Conservation (phyloP, 2,329 filamentous ascomycete species). For the Diaporthe batatas region DNA sequence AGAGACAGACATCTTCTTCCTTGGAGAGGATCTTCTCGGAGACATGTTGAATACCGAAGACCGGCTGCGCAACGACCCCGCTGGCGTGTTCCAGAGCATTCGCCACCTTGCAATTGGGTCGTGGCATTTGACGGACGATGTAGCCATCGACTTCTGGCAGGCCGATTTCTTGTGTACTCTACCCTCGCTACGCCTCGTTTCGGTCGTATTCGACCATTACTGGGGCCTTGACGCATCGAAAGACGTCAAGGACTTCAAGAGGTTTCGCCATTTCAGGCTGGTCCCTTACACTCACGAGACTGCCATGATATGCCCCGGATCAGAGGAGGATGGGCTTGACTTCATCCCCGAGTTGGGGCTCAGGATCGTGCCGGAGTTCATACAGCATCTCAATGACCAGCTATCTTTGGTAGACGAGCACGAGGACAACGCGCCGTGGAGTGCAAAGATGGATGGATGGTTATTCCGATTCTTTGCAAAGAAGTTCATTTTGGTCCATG, state of each 20-base stretch:
- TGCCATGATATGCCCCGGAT: slow-evolving; percentile 7
- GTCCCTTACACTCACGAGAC: background rate
- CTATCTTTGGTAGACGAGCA: background rate
- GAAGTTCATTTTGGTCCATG: background rate
- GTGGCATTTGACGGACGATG: slow-evolving; percentile 24
- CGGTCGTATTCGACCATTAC: slow-evolving; percentile 21
- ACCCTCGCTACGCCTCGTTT: slow-evolving; percentile 16
- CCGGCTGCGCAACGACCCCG: slow-evolving; percentile 22
- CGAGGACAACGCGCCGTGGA: slow-evolving; percentile 5
- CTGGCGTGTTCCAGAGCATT: slow-evolving; percentile 14
- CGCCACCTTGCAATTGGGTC: slow-evolving; percentile 25
- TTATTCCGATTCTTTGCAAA: slow-evolving; percentile 24
- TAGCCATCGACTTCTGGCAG: slow-evolving; percentile 23
- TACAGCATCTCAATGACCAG: slow-evolving; percentile 1
- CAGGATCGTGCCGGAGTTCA: background rate
- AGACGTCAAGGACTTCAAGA: background rate
- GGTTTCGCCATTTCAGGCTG: slow-evolving; percentile 26
- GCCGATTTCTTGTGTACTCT: slow-evolving; percentile 23
- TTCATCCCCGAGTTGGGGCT: slow-evolving; percentile 10
- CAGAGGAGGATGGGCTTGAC: slow-evolving; percentile 3
- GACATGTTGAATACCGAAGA: slow-evolving; percentile 8
- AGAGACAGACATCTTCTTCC: slow-evolving; percentile 32
- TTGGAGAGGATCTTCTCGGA: slow-evolving; percentile 6
- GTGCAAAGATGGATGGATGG: background rate
- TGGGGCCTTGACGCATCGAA: slow-evolving; percentile 19